Percentiles rank a stretch among this genome's conserved stretches.
These are phyloP conservation scores for Cymbidium sinense DNA, from an alignment of 106 monocot genomes.

Conservation along the genomic window DNA sequence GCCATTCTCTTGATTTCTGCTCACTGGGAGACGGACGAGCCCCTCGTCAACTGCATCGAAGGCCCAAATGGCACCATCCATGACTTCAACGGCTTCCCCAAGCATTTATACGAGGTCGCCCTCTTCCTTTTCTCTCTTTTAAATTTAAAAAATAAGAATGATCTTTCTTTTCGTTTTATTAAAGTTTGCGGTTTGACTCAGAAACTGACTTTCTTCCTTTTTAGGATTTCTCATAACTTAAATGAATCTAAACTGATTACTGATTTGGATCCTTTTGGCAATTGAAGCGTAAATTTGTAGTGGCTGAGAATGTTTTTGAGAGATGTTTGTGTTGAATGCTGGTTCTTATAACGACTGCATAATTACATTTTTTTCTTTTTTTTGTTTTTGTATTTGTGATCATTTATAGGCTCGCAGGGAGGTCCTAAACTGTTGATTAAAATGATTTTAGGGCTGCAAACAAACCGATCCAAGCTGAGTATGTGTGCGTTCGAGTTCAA, in stretches of 20 bases:
- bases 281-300: too few relatives aligned
- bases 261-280: background rate
- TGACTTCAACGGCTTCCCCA: constrained; percentile 83
- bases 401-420: too few relatives aligned
- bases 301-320: too few relatives aligned
- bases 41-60: constrained; percentile 45
- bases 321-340: too few relatives aligned
- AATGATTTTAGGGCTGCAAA: too few relatives aligned
- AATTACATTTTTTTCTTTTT: too few relatives aligned
- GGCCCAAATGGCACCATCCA: constrained; percentile 61
- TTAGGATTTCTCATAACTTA: background rate
- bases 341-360: too few relatives aligned
- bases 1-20: constrained; percentile 69
- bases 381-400: too few relatives aligned
- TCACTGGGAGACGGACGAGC: constrained; percentile 67
- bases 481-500: too few relatives aligned
- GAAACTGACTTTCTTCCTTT: background rate
- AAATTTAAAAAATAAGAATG: background rate
- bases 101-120: constrained; percentile 61
- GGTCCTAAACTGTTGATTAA: too few relatives aligned
- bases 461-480: too few relatives aligned
- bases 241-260: background rate
- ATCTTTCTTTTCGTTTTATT: too few relatives aligned
- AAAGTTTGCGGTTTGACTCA: background rate
- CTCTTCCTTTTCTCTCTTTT: background rate